Evolutionary conservation across 345 rosid genomes (phyloP).

Genomic region (Citrus cavaleriei): DNA sequence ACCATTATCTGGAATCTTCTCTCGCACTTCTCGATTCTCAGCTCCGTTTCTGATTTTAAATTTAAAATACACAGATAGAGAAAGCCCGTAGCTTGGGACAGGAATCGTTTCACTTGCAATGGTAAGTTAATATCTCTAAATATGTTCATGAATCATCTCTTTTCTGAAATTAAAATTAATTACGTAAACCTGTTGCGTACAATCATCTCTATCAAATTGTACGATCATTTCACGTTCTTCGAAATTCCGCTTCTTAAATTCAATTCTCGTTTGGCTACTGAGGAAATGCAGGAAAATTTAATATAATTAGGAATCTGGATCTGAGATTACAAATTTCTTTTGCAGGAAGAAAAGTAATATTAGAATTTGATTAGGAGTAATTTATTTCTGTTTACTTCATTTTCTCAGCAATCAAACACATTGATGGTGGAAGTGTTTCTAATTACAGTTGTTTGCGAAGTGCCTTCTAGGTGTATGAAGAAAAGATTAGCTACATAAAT

Average conservation of each 20-base stretch:
- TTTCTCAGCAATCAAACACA: neutral
- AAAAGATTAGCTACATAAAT: neutral
- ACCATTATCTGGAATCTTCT: neutral
- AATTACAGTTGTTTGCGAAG: neutral
- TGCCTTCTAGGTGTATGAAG: constrained; percentile 4
- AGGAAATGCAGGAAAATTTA: neutral
- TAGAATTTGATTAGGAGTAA: neutral
- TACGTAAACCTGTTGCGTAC: neutral
- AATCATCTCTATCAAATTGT: neutral
- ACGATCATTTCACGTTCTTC: neutral
- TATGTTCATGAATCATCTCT: neutral
- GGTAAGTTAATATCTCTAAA: neutral
- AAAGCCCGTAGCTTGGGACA: neutral
- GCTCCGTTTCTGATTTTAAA: neutral
- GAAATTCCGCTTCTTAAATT: neutral
- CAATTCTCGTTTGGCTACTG: neutral
- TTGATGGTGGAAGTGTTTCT: neutral
- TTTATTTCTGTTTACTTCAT: neutral
- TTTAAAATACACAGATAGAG: neutral
- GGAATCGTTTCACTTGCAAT: neutral
- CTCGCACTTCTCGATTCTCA: neutral
- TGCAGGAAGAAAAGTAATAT: neutral
- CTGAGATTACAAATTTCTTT: neutral
- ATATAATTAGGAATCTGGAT: neutral
- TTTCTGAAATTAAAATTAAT: neutral